Evolutionary conservation across 2,329 filamentous ascomycete genomes (phyloP), one percentile per base, ranked within the genome.

Genomic region (Venturia pyrina): DNA sequence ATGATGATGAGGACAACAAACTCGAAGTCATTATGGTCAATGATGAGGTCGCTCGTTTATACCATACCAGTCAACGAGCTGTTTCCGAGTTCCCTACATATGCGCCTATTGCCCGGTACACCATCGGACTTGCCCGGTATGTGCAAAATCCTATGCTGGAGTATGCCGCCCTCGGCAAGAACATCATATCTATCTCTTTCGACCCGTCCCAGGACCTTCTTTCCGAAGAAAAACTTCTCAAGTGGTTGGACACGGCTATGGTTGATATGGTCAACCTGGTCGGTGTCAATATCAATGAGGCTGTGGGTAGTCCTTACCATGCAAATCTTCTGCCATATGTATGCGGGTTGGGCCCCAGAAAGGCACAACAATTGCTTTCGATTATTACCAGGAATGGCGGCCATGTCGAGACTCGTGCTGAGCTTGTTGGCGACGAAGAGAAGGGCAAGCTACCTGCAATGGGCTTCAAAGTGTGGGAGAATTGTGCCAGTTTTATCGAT

Each of bases 251-350:
- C 72, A 96, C 90, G n/a, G 91, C 93, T 57, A 90, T 99, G 86
- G 93, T 99, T 13, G 95, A 99, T 74, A 96, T 96, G 84, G 95
- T 99, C 70, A 99, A 99, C 75, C 86, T 99, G 56, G 92, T 93
- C 59, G 95, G 95, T 73, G 91, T 99, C 46, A 91, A 98, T 72
- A 89, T 99, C 73, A 96, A 97, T 71, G 93, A 97, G 70, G 92
- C 93, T 17, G 87, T 96, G 66, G 83, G 82, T 53, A 91, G 97
- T 75, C 74, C 86, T 1, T 91, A 95, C 72, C 89, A 90, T 10
- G 91, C 92, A 17, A 95, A 93, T 69, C 83, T 99, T 1, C 82
- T 99, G 46, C 93, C 93, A 4, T 99, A 93, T 71, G 86, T 99
- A 28, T 91, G 91, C 71, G 95, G 95, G 70, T 83, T 99, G 34